phyloP scores from a whole-genome alignment of 768 basidiomycete species.

The Boletus sp. region DNA sequence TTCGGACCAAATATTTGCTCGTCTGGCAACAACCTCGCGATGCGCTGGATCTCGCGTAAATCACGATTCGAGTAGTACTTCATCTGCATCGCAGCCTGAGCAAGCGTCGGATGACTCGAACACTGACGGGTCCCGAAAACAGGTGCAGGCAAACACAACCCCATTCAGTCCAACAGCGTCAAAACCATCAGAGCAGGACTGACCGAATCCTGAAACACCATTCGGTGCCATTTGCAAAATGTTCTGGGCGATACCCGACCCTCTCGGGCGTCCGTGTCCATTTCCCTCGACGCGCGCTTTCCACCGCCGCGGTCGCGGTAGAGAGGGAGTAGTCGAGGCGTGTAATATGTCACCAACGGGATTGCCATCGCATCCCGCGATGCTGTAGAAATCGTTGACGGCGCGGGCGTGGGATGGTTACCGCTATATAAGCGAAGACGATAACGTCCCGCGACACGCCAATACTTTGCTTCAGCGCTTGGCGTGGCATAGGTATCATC shows the following conservation, averaged over 20 bases:
- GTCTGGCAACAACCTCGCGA: conserved; percentile 39
- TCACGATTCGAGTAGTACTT: conserved; percentile 38
- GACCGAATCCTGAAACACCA: conserved; percentile 42
- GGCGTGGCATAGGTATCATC: conserved; percentile 21
- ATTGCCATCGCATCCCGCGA: conserved; percentile 6
- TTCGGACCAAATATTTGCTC: conserved; percentile 31
- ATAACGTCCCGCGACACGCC: conserved; percentile 28
- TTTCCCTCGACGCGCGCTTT: not conserved
- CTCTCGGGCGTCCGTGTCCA: conserved; percentile 19
- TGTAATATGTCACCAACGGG: conserved; percentile 33
- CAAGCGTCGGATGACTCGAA: conserved; percentile 36
- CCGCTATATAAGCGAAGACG: conserved; percentile 26
- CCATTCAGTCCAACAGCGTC: not conserved
- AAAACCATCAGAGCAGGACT: conserved; percentile 12
- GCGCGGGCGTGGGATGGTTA: conserved; percentile 1
- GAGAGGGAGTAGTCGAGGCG: conserved; percentile 37
- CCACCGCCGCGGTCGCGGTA: conserved; percentile 29
- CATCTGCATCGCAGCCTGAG: conserved; percentile 33
- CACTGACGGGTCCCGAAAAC: conserved; percentile 16
- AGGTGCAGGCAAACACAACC: not conserved
- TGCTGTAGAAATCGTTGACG: not conserved
- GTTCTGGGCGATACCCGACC: conserved; percentile 32
- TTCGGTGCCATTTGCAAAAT: conserved; percentile 47
- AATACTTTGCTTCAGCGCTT: conserved; percentile 30
- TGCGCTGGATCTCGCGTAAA: conserved; percentile 39